Conservation (phyloP, 2,329 filamentous ascomycete genomes). For the Amphichorda felina region DNA sequence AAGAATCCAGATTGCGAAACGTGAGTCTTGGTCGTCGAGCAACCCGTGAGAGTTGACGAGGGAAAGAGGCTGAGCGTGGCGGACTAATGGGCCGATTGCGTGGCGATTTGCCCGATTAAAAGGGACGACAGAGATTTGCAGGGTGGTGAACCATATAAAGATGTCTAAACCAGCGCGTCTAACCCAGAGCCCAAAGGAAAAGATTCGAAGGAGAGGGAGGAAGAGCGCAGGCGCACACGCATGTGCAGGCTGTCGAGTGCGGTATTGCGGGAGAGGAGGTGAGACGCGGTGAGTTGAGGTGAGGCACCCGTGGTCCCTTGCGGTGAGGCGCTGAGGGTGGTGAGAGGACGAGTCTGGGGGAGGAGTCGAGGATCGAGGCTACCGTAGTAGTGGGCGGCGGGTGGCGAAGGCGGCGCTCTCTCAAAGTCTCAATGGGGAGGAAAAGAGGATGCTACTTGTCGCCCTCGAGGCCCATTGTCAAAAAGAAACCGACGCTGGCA, state of each 20-base stretch:
- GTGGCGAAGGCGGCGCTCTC: neutral
- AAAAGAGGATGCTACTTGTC: conserved; percentile 1
- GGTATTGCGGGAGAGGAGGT: neutral
- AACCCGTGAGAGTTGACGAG: neutral
- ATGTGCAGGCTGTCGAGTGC: neutral
- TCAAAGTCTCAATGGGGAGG: too few species aligned
- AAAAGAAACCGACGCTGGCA: neutral
- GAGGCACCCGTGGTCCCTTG: neutral
- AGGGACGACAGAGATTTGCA: neutral
- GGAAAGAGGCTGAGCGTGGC: neutral
- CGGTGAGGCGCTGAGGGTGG: neutral
- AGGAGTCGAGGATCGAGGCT: neutral
- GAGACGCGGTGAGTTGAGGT: too few species aligned
- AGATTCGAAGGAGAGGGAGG: neutral
- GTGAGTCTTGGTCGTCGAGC: too few species aligned
- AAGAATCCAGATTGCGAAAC: neutral
- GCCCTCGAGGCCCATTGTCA: conserved; percentile 3
- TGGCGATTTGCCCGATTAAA: neutral
- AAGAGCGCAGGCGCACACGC: neutral
- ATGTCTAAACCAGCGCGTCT: conserved; percentile 3
- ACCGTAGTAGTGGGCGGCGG: neutral
- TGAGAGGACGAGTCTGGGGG: neutral
- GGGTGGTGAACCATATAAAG: conserved; percentile 1
- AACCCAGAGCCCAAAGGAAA: conserved; percentile 2
- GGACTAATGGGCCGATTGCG: neutral